Evolutionary conservation across 2,329 filamentous ascomycete species (phyloP).

Genomic region (Alternaria incomplexa): DNA sequence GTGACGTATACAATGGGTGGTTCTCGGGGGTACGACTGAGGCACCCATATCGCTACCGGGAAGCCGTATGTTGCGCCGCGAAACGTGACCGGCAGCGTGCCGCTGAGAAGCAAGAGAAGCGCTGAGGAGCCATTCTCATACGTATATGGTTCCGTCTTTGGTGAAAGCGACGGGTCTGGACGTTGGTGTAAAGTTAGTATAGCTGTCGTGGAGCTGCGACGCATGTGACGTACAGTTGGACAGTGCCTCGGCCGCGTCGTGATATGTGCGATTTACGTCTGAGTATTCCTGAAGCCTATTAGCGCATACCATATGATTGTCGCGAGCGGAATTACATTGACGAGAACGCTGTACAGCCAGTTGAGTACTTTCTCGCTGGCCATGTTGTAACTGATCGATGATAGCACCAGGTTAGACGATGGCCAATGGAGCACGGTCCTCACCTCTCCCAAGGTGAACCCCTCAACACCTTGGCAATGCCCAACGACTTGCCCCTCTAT

Average conservation of each 20-base stretch:
- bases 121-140: conserved; percentile 88
- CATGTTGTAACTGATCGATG: conserved; percentile 57
- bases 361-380: conserved; percentile 90
- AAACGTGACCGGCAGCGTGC: conserved; percentile 90
- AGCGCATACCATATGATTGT: neutral
- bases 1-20: conserved; percentile 88
- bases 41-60: conserved; percentile 90
- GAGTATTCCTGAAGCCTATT: conserved; percentile 74
- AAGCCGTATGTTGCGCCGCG: conserved; percentile 89
- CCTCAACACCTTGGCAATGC: conserved; percentile 30
- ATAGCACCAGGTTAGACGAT: conserved; percentile 17
- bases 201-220: neutral
- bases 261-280: conserved; percentile 91
- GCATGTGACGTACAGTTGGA: conserved; percentile 70
- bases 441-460: conserved; percentile 2
- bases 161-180: conserved; percentile 63
- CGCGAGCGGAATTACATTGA: conserved; percentile 44
- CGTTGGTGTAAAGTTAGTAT: neutral
- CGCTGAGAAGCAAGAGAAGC: conserved; percentile 82
- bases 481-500: neutral
- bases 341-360: conserved; percentile 93
- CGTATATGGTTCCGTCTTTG: conserved; percentile 93
- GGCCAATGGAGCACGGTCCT: neutral
- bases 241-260: conserved; percentile 84
- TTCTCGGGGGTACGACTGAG: conserved; percentile 85